Conservation (phyloP, 805 yeast genomes). For the Metschnikowia colocasiae region DNA sequence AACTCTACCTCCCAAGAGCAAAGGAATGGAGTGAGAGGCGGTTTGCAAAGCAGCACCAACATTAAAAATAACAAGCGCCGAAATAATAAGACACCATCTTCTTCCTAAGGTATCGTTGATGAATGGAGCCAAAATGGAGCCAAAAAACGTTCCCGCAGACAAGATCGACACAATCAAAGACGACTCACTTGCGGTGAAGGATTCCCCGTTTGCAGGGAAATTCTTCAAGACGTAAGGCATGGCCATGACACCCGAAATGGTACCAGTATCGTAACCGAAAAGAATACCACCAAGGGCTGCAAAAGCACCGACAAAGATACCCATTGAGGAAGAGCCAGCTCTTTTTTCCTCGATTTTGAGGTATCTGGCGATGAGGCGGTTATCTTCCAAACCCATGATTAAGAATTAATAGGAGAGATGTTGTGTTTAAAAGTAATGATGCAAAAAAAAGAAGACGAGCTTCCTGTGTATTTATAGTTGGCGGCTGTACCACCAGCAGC, state of each 20-base stretch:
- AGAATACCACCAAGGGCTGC: conserved; percentile 43
- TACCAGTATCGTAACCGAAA: conserved; percentile 43
- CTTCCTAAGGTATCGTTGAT: conserved; percentile 38
- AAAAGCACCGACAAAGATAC: conserved; percentile 37
- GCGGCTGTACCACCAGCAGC: neutral
- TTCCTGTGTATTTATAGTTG: neutral
- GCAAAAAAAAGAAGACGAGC: neutral
- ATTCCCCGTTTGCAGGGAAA: conserved; percentile 21
- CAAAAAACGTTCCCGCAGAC: conserved; percentile 43
- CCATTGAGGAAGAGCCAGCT: conserved; percentile 43
- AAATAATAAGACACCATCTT: conserved; percentile 34
- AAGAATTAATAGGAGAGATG: neutral
- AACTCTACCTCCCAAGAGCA: conserved; percentile 37
- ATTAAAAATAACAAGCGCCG: conserved; percentile 33
- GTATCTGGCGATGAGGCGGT: conserved; percentile 27
- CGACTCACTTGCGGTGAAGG: conserved; percentile 21
- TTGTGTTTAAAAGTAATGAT: neutral
- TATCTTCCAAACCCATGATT: conserved; percentile 40
- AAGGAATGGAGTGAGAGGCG: conserved; percentile 31
- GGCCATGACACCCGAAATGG: conserved; percentile 41
- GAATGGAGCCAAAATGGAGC: conserved; percentile 36
- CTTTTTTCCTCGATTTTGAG: conserved; percentile 45
- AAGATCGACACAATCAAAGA: conserved; percentile 30
- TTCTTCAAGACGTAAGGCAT: conserved; percentile 33
- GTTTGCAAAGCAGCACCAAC: conserved; percentile 39